These are phyloP conservation scores for Aspergillus ruber DNA, from an alignment of 2,329 filamentous ascomycete species.

Conservation along the genomic window DNA sequence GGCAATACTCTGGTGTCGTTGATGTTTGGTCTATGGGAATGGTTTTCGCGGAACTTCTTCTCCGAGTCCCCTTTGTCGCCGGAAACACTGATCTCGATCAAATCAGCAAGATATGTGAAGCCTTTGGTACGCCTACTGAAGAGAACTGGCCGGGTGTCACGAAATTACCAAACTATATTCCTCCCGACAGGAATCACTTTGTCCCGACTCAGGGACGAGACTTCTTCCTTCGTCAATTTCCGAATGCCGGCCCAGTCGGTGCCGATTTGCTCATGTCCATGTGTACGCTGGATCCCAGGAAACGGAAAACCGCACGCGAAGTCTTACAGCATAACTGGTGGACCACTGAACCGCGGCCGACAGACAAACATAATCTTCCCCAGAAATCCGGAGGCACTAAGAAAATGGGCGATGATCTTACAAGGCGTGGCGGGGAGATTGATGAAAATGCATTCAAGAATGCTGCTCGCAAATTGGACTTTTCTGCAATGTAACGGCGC, in stretches of 20 bases:
- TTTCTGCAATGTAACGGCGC: slow-evolving; percentile 44
- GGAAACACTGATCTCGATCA: slow-evolving; percentile 83
- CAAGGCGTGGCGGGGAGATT: slow-evolving; percentile 65
- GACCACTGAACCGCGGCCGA: slow-evolving; percentile 75
- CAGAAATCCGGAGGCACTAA: slow-evolving; percentile 66
- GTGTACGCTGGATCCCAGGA: slow-evolving; percentile 77
- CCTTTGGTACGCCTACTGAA: slow-evolving; percentile 84
- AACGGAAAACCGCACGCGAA: slow-evolving; percentile 68
- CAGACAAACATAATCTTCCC: slow-evolving; percentile 73
- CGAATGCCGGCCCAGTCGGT: slow-evolving; percentile 71
- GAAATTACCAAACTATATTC: slow-evolving; percentile 71
- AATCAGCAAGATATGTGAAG: slow-evolving; percentile 73
- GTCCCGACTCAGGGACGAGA: slow-evolving; percentile 57
- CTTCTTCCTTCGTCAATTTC: slow-evolving; percentile 70
- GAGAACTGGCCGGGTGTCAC: slow-evolving; percentile 93
- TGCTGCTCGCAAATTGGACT: slow-evolving; percentile 77
- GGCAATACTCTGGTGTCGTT: slow-evolving; percentile 82
- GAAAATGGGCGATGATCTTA: slow-evolving; percentile 76
- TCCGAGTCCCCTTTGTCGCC: slow-evolving; percentile 75
- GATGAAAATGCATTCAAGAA: slow-evolving; percentile 61
- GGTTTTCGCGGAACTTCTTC: slow-evolving; percentile 85
- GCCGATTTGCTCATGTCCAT: slow-evolving; percentile 85
- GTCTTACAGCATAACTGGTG: slow-evolving; percentile 83
- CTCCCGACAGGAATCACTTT: slow-evolving; percentile 53
- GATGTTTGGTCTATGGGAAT: slow-evolving; percentile 92